phyloP scores from a whole-genome alignment of 2,329 filamentous ascomycete species.

The Aurifilum marmelostoma region DNA sequence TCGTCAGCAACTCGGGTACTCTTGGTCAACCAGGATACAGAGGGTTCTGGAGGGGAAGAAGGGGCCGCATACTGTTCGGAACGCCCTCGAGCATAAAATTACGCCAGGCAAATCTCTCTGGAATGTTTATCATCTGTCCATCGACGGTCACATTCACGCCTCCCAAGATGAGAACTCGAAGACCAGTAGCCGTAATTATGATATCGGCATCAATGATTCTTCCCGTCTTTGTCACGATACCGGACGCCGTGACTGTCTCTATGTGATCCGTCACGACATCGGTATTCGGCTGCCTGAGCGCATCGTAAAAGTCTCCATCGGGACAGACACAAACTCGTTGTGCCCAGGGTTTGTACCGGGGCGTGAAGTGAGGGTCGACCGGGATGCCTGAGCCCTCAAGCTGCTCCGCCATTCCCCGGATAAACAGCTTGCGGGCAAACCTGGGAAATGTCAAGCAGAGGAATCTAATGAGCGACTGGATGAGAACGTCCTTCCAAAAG shows the following conservation, averaged over 20 bases:
- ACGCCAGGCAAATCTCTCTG: constrained; percentile 63
- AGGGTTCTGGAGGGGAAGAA: neutral
- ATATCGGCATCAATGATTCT: constrained; percentile 63
- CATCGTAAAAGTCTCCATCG: constrained; percentile 59
- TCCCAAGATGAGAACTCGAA: constrained; percentile 62
- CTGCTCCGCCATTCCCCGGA: constrained; percentile 45
- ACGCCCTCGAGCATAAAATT: constrained; percentile 67
- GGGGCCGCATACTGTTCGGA: constrained; percentile 52
- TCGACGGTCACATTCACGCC: constrained; percentile 58
- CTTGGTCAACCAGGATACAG: neutral
- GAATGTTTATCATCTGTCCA: constrained; percentile 50
- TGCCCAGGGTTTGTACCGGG: constrained; percentile 68
- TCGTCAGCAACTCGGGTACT: neutral
- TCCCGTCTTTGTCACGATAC: constrained; percentile 52
- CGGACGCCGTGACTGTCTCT: constrained; percentile 50
- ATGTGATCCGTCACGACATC: constrained; percentile 57
- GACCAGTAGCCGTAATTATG: constrained; percentile 70
- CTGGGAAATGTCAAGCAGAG: constrained; percentile 58
- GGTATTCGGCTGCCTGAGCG: constrained; percentile 48
- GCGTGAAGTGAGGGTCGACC: constrained; percentile 65
- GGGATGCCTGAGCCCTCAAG: constrained; percentile 57
- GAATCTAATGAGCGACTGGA: constrained; percentile 51
- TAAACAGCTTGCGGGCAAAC: constrained; percentile 52
- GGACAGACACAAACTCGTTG: constrained; percentile 74
- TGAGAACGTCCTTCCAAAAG: constrained; percentile 53